Evolutionary conservation across 306 rosid species (phyloP), one percentile per base, ranked within the genome.

Genomic region (Neltuma alba): DNA sequence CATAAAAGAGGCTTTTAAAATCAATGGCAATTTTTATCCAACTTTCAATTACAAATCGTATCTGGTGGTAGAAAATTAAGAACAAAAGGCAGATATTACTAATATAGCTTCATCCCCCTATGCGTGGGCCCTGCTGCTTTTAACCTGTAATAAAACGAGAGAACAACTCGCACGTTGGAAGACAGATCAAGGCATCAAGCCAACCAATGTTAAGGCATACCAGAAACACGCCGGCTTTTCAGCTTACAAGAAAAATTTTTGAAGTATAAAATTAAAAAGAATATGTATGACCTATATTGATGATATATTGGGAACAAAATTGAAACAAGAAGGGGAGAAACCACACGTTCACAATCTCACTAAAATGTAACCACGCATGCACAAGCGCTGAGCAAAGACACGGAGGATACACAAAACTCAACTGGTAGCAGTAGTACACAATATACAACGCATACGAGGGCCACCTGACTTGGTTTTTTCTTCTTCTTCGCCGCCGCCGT

Each of bases 341-440:
- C 48, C 40, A 55, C 76, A 31, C 71, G 36, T 9, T 62, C 48
- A 27, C 74, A 15, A 52, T 36, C n/a, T 27, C 58, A 75, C 83
- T 62, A 70, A 44, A 81, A 78, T 55, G 61, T 33, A 74, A 75
- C 83, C 86, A 84, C 57, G 80, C 69, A 72, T 60, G 31, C 74
- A 42, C 77, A 58, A 68, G 78, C 84, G 18, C 76, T 44, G 71
- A 38, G 27, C 55, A 62, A 18, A 44, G 65, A 74, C 37, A 81
- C 18, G 4, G 3, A 25, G 27, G 60, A 28, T 61, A 13, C 52
- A 42, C 30, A 70, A 76, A n/a, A 69, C 81, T 90, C 92, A 88
- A 86, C 87, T 75, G 61, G 95, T 83, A 77, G 98, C 98, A 75
- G 98, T 92, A 71, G 98, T 94, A 75, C 98, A 94, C 77, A 94